These are phyloP conservation scores for Metschnikowia kofuensis DNA, from an alignment of 805 yeast genomes.

Conservation along the genomic window DNA sequence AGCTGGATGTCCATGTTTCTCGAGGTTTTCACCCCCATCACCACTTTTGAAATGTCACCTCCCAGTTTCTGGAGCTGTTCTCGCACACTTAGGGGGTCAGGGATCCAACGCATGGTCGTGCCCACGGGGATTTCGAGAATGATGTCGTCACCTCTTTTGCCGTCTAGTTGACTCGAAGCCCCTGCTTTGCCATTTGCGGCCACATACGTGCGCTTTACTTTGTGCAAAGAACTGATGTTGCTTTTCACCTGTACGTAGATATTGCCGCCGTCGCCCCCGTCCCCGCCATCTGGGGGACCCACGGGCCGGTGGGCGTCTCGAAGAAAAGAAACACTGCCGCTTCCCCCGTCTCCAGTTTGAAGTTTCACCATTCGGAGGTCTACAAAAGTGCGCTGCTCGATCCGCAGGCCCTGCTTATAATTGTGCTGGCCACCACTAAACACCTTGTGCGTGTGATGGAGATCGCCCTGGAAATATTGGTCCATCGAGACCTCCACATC, in stretches of 20 bases:
- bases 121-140: slow-evolving; percentile 89
- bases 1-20: slow-evolving; percentile 49
- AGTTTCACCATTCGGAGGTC: slow-evolving; percentile 61
- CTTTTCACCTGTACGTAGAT: slow-evolving; percentile 79
- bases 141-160: slow-evolving; percentile 77
- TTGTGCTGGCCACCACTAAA: slow-evolving; percentile 30
- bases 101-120: slow-evolving; percentile 81
- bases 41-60: slow-evolving; percentile 18
- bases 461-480: slow-evolving; percentile 41
- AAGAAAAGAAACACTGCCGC: slow-evolving; percentile 81
- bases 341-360: slow-evolving; percentile 82
- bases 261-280: slow-evolving; percentile 93
- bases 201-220: slow-evolving; percentile 59
- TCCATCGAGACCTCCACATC: slow-evolving; percentile 19
- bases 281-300: slow-evolving; percentile 99
- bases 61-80: slow-evolving; percentile 21
- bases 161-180: slow-evolving; percentile 74
- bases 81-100: slow-evolving; percentile 57
- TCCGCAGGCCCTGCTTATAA: slow-evolving; percentile 28
- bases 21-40: slow-evolving; percentile 17
- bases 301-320: slow-evolving; percentile 79
- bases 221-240: slow-evolving; percentile 68
- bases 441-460: slow-evolving; percentile 38
- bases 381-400: slow-evolving; percentile 38
- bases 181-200: slow-evolving; percentile 78